Base-by-base conservation (phyloP, 2,329 filamentous ascomycete species). In the Hirsutella minnesotensis region DNA sequence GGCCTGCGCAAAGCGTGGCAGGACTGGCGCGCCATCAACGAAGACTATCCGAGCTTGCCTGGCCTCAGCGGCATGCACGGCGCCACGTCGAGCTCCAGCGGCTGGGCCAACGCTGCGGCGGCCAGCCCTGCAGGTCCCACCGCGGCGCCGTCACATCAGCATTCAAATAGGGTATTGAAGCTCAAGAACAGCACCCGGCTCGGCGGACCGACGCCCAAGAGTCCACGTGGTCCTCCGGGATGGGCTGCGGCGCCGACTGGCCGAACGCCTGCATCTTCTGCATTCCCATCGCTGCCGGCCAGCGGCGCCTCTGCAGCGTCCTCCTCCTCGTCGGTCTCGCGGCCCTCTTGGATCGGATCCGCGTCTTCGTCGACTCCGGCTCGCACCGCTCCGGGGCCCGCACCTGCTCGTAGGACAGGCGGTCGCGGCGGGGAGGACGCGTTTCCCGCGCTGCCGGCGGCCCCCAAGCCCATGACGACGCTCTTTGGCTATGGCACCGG, bases 11-110 rank as follows among this genome's bases (percentile, higher is more conserved):
- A 83, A 53, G 86, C 89, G 1, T 95, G 90, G 88, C 86, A 87
- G 52, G 86, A 95, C 62, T 95, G 90, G 86, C 86, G 86, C 38
- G 88, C 88, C 31, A 92, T 94, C 64, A 94, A 94, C 51, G 89
- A 95, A 62, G 89, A 95, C 59, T 96, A 95, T 52, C 90, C 90
- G 0, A 86, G 85, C 2, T 69, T 96, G 1, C 89, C 90, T 1
- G 83, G 83, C 0, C 73, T 86, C 1, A 75, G 76, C 43, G 82
- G 83, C 40, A 77, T 82, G 62, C 72, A 80, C 31, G 79, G 81
- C 21, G 72, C 68, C 4, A 73, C 74, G 0, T 73, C 73, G 0
- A 65, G 70, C 9, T 73, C 64, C 9, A 73, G 67, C 44, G 75
- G 75, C 45, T 77, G 83, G 79, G 79, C 61, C 49, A 67, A 58